Evolutionary conservation across 2,329 filamentous ascomycete species (phyloP).

Genomic region (Alternaria metachromatica): DNA sequence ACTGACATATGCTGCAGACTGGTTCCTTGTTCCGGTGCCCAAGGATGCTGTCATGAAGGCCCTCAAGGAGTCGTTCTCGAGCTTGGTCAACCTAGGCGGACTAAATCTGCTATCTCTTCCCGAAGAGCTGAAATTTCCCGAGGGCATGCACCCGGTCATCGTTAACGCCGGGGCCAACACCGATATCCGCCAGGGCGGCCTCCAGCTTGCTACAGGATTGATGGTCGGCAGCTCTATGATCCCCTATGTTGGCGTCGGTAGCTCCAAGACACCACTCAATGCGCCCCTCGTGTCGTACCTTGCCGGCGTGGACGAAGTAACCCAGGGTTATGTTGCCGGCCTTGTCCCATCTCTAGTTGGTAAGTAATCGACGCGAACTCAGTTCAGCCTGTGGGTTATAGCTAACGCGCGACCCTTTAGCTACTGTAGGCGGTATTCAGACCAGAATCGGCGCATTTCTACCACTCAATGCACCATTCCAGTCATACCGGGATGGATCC

Average conservation of each 20-base stretch:
- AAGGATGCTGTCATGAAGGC: constrained; percentile 10
- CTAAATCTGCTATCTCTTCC: constrained; percentile 3
- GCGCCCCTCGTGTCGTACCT: constrained; percentile 6
- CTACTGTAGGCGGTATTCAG: constrained; percentile 8
- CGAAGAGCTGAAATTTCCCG: not conserved
- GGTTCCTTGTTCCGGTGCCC: constrained; percentile 10
- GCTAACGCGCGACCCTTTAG: not conserved
- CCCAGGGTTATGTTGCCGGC: constrained; percentile 2
- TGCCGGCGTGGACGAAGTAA: constrained; percentile 4
- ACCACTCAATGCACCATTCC: constrained; percentile 2
- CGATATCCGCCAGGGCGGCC: constrained; percentile 10
- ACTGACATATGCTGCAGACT: constrained; percentile 1
- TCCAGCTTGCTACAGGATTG: constrained; percentile 6
- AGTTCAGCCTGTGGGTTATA: not conserved
- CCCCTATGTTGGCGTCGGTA: constrained; percentile 6
- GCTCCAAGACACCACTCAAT: constrained; percentile 7
- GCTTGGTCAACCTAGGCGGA: constrained; percentile 2
- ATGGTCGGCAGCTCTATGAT: constrained; percentile 7
- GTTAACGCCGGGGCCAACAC: not conserved
- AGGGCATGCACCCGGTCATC: constrained; percentile 12
- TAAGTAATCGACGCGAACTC: not conserved
- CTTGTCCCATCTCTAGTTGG: constrained; percentile 10
- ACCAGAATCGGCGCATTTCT: constrained; percentile 12
- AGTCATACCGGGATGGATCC: constrained; percentile 4
- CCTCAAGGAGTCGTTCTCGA: constrained; percentile 5